Conservation (phyloP, 1,284 basidiomycete species). For the Sanghuangporus weigelae region DNA sequence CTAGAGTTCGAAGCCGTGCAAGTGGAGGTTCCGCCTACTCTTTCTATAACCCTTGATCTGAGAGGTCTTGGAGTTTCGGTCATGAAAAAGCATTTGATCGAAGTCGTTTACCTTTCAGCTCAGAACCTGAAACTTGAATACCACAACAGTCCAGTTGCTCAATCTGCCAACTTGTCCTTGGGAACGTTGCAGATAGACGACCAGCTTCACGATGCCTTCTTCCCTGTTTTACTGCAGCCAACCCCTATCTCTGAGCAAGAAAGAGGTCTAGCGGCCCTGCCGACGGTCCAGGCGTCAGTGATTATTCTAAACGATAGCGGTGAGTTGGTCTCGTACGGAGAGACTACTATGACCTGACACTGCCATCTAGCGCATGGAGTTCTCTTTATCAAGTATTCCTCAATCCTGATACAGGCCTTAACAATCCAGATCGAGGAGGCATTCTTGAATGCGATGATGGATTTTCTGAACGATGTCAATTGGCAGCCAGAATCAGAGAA, state of each 20-base stretch:
- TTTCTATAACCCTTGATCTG: conserved; percentile 74
- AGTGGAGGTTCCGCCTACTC: conserved; percentile 65
- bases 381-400: conserved; percentile 95
- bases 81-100: conserved; percentile 83
- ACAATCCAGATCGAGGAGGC: conserved; percentile 98
- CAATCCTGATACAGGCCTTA: conserved; percentile 89
- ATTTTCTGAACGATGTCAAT: conserved; percentile 86
- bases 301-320: conserved; percentile 93
- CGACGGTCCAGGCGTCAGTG: conserved; percentile 86
- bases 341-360: background rate
- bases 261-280: conserved; percentile 77
- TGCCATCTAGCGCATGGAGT: conserved; percentile 80
- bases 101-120: conserved; percentile 87
- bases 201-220: conserved; percentile 94
- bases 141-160: conserved; percentile 75
- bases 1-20: conserved; percentile 88
- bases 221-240: conserved; percentile 94
- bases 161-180: conserved; percentile 79
- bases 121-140: conserved; percentile 85
- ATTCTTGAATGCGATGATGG: conserved; percentile 88
- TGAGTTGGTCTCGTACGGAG: conserved; percentile 28
- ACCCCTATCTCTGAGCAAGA: conserved; percentile 86
- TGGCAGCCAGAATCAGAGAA: conserved; percentile 79
- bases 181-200: conserved; percentile 96
- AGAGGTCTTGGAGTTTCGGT: conserved; percentile 93